phyloP scores from a whole-genome alignment of 805 yeast genomes.

The Saturnispora sekii region DNA sequence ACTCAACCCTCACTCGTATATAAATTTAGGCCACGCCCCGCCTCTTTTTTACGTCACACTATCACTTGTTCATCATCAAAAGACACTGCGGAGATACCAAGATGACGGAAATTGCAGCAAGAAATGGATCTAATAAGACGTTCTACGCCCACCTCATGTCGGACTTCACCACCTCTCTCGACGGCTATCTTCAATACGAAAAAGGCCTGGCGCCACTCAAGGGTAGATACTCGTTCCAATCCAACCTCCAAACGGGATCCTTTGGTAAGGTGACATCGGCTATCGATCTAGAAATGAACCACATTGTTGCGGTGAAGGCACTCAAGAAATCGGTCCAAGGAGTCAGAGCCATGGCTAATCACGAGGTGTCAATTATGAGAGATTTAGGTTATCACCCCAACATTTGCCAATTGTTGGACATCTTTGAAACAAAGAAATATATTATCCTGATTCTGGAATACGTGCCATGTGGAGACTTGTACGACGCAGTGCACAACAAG shows the following conservation, averaged over 20 bases:
- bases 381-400: constrained; percentile 38
- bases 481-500: constrained; percentile 39
- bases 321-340: constrained; percentile 37
- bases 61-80: too few species aligned
- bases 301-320: constrained; percentile 45
- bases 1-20: too few species aligned
- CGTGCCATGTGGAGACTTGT: constrained; percentile 57
- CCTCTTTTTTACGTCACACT: too few species aligned
- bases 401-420: constrained; percentile 49
- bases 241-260: constrained; percentile 45
- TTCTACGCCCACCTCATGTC: constrained; percentile 7
- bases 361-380: constrained; percentile 40
- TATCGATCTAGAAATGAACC: constrained; percentile 24
- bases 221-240: constrained; percentile 33
- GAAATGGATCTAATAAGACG: too few species aligned
- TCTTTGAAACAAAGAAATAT: constrained; percentile 43
- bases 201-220: constrained; percentile 27
- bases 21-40: too few species aligned
- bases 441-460: constrained; percentile 55
- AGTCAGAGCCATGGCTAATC: constrained; percentile 37
- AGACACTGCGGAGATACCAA: too few species aligned
- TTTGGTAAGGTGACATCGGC: constrained; percentile 55
- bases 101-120: not conserved
- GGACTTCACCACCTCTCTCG: constrained; percentile 25
- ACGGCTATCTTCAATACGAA: constrained; percentile 34